Percentiles rank a stretch among this genome's conserved stretches.
phyloP scores from a whole-genome alignment of 2,329 filamentous ascomycete species.

The Thielaviopsis euricoi region DNA sequence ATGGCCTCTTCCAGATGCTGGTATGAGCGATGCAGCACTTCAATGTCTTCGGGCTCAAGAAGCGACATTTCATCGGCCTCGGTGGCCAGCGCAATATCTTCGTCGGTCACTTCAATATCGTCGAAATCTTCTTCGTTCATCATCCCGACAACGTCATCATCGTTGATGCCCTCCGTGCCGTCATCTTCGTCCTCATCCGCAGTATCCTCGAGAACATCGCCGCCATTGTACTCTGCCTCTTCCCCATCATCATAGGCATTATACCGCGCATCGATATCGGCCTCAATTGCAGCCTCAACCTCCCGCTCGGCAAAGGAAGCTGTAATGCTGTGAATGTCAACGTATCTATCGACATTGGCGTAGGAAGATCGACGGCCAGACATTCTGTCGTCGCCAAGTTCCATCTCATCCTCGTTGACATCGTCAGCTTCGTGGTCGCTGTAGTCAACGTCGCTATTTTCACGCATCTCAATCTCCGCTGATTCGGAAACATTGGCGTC shows the following conservation, averaged over 20 bases:
- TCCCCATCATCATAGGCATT: slow-evolving; percentile 14
- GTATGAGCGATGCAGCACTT: slow-evolving; percentile 17
- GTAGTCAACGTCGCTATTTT: neutral
- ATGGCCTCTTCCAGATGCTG: slow-evolving; percentile 11
- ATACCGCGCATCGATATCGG: slow-evolving; percentile 18
- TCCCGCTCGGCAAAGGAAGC: slow-evolving; percentile 31
- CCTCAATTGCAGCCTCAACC: slow-evolving; percentile 21
- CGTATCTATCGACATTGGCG: neutral
- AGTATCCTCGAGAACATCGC: neutral
- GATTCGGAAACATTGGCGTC: neutral
- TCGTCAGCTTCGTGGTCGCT: neutral
- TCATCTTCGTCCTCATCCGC: slow-evolving; percentile 11
- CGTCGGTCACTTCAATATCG: slow-evolving; percentile 31
- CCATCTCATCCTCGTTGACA: slow-evolving; percentile 9
- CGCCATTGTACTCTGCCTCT: neutral
- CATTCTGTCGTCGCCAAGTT: slow-evolving; percentile 8
- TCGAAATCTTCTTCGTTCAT: slow-evolving; percentile 24
- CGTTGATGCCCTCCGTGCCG: neutral
- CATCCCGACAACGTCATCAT: slow-evolving; percentile 14
- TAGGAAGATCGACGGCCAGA: slow-evolving; percentile 2
- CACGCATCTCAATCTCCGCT: neutral
- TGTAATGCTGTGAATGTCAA: slow-evolving; percentile 18
- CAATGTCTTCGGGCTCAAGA: slow-evolving; percentile 26
- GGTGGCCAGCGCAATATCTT: slow-evolving; percentile 39
- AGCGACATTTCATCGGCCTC: slow-evolving; percentile 46